Percentiles rank a stretch among this genome's conserved stretches.
These are phyloP conservation scores for Kwoniella dendrophila DNA, from an alignment of 768 basidiomycete species.

Conservation along the genomic window DNA sequence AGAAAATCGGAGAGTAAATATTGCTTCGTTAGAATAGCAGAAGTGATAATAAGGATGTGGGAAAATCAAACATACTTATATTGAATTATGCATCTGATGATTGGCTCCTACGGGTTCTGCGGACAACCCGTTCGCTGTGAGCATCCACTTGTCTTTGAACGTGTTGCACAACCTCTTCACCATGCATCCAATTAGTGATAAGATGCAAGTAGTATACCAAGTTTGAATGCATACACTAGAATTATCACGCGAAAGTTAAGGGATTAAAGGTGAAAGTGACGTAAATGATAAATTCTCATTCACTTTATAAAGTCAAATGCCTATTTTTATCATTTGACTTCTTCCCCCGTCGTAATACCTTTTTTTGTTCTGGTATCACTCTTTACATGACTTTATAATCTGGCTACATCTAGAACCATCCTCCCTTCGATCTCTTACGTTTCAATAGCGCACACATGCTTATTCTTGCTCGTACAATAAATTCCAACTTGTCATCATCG, in stretches of 20 bases:
- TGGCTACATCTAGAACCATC: not conserved
- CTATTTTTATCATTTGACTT: not conserved
- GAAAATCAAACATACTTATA: not conserved
- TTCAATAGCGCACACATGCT: constrained; percentile 1
- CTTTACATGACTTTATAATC: too few relatives aligned
- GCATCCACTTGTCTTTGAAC: too few relatives aligned
- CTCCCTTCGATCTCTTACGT: not conserved
- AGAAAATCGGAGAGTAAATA: constrained; percentile 39
- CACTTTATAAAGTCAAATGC: not conserved
- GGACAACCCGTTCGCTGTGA: too few relatives aligned
- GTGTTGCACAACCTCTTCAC: too few relatives aligned
- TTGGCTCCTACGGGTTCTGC: too few relatives aligned
- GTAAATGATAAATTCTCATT: not conserved
- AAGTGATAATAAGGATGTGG: not conserved
- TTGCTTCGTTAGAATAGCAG: too few relatives aligned
- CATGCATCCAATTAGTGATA: too few relatives aligned
- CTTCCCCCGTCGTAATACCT: too few relatives aligned
- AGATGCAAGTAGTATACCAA: too few relatives aligned
- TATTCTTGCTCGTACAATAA: not conserved
- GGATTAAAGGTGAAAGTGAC: not conserved
- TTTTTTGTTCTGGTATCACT: too few relatives aligned
- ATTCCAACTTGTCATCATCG: not conserved
- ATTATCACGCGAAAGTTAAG: not conserved
- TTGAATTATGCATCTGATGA: constrained; percentile 6
- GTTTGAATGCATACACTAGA: too few relatives aligned